phyloP scores from a whole-genome alignment of 1,284 basidiomycete genomes.

The Amylostereum areolatum region DNA sequence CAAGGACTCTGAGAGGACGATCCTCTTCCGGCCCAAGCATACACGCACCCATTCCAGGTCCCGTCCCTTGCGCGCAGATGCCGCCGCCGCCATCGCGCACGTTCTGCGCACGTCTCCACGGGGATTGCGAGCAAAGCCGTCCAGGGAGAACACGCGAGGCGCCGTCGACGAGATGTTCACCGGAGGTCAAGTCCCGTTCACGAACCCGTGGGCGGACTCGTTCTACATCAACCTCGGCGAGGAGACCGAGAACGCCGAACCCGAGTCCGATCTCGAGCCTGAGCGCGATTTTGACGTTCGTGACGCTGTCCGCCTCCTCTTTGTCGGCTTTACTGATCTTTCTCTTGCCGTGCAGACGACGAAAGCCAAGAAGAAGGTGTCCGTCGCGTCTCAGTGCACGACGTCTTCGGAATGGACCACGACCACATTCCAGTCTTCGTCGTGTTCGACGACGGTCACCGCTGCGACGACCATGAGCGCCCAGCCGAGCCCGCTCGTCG shows the following conservation, averaged over 20 bases:
- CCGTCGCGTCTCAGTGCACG: conserved; percentile 7
- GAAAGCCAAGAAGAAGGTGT: conserved; percentile 9
- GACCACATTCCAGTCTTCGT: conserved; percentile 5
- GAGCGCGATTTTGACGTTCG: conserved; percentile 10
- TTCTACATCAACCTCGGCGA: no score
- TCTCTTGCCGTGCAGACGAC: conserved; percentile 5
- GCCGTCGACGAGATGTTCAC: conserved; percentile 5
- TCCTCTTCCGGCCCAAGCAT: no score
- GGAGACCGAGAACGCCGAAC: conserved; percentile 3
- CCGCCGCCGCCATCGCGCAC: no score
- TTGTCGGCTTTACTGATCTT: not conserved
- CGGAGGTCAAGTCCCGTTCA: not conserved
- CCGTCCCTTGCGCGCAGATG: no score
- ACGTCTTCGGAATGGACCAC: conserved; percentile 3
- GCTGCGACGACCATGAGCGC: conserved; percentile 1
- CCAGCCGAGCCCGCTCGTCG: no score
- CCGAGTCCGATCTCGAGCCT: conserved; percentile 13
- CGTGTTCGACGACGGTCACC: conserved; percentile 6
- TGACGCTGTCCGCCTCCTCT: not conserved
- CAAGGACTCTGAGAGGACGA: no score
- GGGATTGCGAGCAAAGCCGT: not conserved
- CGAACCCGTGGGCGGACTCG: not conserved
- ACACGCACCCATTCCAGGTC: no score
- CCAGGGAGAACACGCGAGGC: not conserved
- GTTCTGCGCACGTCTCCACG: no score